phyloP scores from a whole-genome alignment of 306 rosid species.

The Biancaea sappan region DNA sequence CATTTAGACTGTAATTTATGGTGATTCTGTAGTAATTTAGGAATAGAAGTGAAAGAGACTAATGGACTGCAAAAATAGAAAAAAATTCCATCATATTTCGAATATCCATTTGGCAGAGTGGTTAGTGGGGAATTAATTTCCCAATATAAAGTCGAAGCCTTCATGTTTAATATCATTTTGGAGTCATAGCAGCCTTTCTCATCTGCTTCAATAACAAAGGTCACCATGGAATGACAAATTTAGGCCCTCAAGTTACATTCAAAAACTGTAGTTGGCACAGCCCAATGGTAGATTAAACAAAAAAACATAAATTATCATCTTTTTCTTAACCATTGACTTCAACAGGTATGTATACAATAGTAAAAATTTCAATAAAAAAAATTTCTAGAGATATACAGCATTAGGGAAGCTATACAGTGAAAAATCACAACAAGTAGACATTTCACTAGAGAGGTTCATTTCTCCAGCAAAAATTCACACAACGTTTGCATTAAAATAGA shows the following conservation, averaged over 20 bases:
- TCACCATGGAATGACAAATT: too few relatives aligned
- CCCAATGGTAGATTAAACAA: not conserved
- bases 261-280: not conserved
- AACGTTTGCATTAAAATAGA: too few relatives aligned
- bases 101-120: not conserved
- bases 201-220: too few relatives aligned
- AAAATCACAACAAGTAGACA: too few relatives aligned
- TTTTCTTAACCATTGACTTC: too few relatives aligned
- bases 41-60: not conserved
- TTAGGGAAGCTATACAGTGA: constrained; percentile 1
- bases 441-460: too few relatives aligned
- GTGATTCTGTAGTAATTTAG: not conserved
- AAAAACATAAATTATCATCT: too few relatives aligned
- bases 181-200: too few relatives aligned
- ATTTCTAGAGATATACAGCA: not conserved
- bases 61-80: constrained; percentile 8
- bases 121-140: not conserved
- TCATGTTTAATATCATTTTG: not conserved
- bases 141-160: not conserved
- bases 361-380: not conserved
- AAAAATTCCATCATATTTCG: constrained; percentile 17
- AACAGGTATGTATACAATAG: too few relatives aligned
- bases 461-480: too few relatives aligned
- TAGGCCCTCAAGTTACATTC: not conserved
- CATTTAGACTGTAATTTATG: too few relatives aligned